Evolutionary conservation across 1,139 yeast genomes (phyloP), one percentile per base, ranked within the genome.

Genomic region (Magnusiomyces tetraspermus): DNA sequence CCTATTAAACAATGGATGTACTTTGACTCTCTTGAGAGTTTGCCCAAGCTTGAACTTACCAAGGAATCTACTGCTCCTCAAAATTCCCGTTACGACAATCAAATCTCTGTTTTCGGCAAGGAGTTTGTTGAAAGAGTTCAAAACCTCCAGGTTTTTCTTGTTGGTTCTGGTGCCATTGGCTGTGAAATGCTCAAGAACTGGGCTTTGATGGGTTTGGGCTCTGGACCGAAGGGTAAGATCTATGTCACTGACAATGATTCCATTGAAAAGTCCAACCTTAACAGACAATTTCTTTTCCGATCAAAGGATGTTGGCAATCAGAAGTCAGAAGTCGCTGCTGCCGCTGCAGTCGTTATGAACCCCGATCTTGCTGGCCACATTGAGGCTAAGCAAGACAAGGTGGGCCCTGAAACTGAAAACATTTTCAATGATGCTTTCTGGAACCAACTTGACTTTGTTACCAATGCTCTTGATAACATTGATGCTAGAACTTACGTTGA

Each of bases 141-240:
- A 46, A 87, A 90, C 68, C 73, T 86, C 59, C 84, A 79, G 65
- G 88, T 90, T 3, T 92, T 92, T 69, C 75, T 92, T 60, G 98
- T 92, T 44, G 99, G 99, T 50, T 81, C 97, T 1, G 99, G 99
- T 66, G 99, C 99, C 41, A 92, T 92, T 75, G 99, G 99, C 48
- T 92, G 99, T 73, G 99, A 92, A 72, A 92, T 94, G 94, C 76
- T 92, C 65, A 92, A 92, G 71, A 90, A 89, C 67, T 92, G 97
- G 97, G 97, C 98, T 8, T 78, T 92, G 79, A 78, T 90, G 82
- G 98, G 99, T 49, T 74, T 92, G 54, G 97, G 96, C 36, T 76
- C 95, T 26, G 97, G 98, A 36, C 87, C 92, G 40, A 69, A 84
- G 2, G 99, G 99, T 63, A 77, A 80, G 61, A 86, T 92, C 57